Evolutionary conservation across 192 early-diverging fungal genomes (phyloP).

Genomic region (Entrophospora sp.): DNA sequence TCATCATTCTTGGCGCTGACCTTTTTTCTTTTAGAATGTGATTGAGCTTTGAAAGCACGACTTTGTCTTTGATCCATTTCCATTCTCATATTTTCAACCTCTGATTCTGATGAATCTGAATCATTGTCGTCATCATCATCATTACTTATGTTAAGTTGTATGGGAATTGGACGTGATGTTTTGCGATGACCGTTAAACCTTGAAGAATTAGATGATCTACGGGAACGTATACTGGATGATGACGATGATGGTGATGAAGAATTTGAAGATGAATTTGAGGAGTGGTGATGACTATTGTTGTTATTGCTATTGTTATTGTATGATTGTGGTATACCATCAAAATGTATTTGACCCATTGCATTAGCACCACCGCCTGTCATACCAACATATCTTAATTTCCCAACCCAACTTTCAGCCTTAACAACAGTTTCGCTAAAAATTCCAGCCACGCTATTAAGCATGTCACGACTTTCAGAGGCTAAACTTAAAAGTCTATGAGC

Average conservation of each 20-base stretch:
- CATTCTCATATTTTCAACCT: slow-evolving; percentile 9
- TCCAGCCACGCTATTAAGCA: slow-evolving; percentile 52
- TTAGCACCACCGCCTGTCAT: slow-evolving; percentile 3
- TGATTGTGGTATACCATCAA: neutral
- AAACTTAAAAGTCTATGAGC: slow-evolving; percentile 58
- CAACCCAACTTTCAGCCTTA: slow-evolving; percentile 57
- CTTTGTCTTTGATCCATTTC: neutral
- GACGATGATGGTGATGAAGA: neutral
- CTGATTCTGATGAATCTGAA: slow-evolving; percentile 1
- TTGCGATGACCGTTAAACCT: neutral
- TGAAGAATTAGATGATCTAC: neutral
- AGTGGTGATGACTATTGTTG: neutral
- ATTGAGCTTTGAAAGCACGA: neutral
- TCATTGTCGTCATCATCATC: slow-evolving; percentile 4
- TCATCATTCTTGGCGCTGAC: too few species aligned
- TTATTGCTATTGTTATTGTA: neutral
- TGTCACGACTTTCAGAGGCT: slow-evolving; percentile 59
- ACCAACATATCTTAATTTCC: slow-evolving; percentile 33
- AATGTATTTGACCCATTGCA: neutral
- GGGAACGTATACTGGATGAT: neutral
- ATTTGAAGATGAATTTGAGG: neutral
- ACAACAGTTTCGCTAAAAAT: slow-evolving; percentile 63
- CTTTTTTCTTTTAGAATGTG: too few species aligned
- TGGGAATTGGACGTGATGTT: neutral
- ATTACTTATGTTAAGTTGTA: neutral